Conservation (phyloP, 345 rosid species). For the Linum lewisii region DNA sequence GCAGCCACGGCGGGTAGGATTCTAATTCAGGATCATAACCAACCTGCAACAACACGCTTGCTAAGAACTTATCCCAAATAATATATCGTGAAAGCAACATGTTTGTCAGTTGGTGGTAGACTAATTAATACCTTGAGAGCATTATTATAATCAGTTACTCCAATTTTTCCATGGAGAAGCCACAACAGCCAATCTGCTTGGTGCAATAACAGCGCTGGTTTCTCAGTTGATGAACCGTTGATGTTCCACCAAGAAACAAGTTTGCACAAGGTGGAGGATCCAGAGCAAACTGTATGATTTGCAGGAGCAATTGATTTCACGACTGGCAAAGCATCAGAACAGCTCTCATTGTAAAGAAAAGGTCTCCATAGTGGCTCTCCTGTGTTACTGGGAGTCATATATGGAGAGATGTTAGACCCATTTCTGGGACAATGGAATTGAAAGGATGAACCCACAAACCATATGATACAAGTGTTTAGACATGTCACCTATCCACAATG, state of each 20-base stretch:
- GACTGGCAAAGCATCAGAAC: constrained; percentile 55
- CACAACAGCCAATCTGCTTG: constrained; percentile 97
- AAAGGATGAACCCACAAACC: background rate
- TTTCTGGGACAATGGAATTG: background rate
- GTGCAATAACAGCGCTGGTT: constrained; percentile 57
- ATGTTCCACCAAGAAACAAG: constrained; percentile 87
- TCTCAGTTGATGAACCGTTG: constrained; percentile 22
- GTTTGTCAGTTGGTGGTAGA: background rate
- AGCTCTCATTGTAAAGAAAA: constrained; percentile 74
- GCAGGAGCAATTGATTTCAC: constrained; percentile 71
- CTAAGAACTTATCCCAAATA: background rate
- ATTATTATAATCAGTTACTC: constrained; percentile 85
- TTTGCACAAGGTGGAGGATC: constrained; percentile 81
- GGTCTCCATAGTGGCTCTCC: constrained; percentile 66
- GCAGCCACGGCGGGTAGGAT: constrained; percentile 78
- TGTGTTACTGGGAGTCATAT: constrained; percentile 35
- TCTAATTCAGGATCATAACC: constrained; percentile 91
- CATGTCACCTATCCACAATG: constrained; percentile 55
- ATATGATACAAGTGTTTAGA: background rate
- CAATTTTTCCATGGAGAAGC: constrained; percentile 87
- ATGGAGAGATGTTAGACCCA: background rate
- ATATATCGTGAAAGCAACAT: background rate
- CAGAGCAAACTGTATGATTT: constrained; percentile 91
- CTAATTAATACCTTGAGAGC: constrained; percentile 58
- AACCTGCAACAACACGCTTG: constrained; percentile 37